Evolutionary conservation across 2,329 filamentous ascomycete genomes (phyloP).

Genomic region (Calonectria leucothoes): DNA sequence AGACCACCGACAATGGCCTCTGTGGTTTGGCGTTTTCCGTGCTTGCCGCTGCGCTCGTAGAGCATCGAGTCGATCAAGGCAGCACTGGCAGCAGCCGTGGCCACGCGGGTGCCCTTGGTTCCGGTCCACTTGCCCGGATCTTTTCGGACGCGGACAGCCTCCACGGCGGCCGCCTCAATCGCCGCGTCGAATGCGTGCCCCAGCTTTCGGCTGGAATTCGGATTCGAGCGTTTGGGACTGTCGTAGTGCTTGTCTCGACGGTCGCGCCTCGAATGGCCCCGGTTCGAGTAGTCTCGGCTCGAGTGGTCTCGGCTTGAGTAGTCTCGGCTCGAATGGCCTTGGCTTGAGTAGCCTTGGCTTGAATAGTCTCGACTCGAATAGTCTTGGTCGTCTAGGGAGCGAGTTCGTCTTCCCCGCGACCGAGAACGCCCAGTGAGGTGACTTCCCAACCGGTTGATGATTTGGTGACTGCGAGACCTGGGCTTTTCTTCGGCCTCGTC

Average conservation of each 20-base stretch:
- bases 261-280: background rate
- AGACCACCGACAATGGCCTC: constrained; percentile 37
- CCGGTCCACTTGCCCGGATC: constrained; percentile 53
- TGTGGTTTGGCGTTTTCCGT: constrained; percentile 34
- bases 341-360: background rate
- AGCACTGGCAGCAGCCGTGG: constrained; percentile 54
- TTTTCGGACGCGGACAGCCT: constrained; percentile 51
- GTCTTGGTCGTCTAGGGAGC: background rate
- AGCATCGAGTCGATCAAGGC: constrained; percentile 52
- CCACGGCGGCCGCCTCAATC: constrained; percentile 52
- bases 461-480: background rate
- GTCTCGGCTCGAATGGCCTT: background rate
- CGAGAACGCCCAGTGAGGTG: background rate
- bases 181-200: constrained; percentile 38
- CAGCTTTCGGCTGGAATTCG: background rate
- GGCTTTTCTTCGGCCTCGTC: background rate
- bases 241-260: background rate
- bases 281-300: background rate
- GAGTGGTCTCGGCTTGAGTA: background rate
- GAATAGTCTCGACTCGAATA: background rate
- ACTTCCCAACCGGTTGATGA: background rate
- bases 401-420: background rate
- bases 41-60: constrained; percentile 20
- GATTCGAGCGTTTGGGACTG: background rate
- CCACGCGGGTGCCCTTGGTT: constrained; percentile 52